These are phyloP conservation scores for Colletotrichum ledebouriae DNA, from an alignment of 2,329 filamentous ascomycete genomes.

Conservation along the genomic window DNA sequence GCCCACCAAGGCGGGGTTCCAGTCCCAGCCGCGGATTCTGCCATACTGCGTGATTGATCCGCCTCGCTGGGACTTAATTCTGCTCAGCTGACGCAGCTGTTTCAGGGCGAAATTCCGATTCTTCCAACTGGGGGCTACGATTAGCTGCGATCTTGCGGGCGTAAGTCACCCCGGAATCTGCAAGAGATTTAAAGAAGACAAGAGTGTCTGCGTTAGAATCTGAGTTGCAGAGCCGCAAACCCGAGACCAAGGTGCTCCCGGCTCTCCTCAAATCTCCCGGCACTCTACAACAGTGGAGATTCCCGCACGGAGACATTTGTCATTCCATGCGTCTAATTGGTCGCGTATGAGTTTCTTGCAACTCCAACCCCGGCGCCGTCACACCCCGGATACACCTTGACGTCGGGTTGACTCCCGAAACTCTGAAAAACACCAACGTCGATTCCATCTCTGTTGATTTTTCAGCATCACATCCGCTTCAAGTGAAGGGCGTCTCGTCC, in stretches of 20 bases:
- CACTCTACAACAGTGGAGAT: constrained; percentile 34
- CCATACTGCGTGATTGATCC: constrained; percentile 27
- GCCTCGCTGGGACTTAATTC: background rate
- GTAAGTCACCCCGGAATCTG: constrained; percentile 35
- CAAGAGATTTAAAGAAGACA: background rate
- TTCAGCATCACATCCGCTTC: constrained; percentile 9
- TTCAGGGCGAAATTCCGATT: background rate
- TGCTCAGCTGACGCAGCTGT: constrained; percentile 3
- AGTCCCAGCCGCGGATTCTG: constrained; percentile 14
- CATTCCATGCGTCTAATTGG: constrained; percentile 36
- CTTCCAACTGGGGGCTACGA: background rate
- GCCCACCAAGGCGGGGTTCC: constrained; percentile 54
- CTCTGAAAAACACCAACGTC: background rate
- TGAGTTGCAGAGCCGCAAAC: constrained; percentile 30
- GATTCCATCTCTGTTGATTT: background rate
- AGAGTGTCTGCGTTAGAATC: no score
- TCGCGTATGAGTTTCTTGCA: constrained; percentile 21
- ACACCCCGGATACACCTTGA: constrained; percentile 5
- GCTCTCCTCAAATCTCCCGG: constrained; percentile 19
- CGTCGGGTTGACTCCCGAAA: constrained; percentile 1
- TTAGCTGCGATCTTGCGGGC: constrained; percentile 31
- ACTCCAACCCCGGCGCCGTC: constrained; percentile 27
- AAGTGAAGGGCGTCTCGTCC: background rate
- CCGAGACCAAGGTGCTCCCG: background rate
- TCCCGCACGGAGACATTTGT: constrained; percentile 24